Evolutionary conservation across 345 rosid species (phyloP).

Genomic region (Lumnitzera littorea): DNA sequence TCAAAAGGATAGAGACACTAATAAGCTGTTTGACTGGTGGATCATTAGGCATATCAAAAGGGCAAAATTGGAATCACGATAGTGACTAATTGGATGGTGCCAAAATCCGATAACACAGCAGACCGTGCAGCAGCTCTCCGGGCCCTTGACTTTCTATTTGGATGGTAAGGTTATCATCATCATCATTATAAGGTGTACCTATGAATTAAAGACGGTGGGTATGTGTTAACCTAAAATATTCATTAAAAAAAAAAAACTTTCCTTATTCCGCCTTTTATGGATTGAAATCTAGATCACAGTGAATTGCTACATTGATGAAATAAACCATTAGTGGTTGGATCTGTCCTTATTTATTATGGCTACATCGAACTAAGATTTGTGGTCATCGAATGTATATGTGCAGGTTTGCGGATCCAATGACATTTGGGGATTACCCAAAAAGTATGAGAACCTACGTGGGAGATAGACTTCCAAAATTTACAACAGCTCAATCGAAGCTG

Average conservation of each 20-base stretch:
- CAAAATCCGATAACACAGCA: slow-evolving; percentile 13
- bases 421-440: slow-evolving; percentile 51
- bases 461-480: slow-evolving; percentile 47
- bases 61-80: slow-evolving; percentile 26
- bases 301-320: neutral
- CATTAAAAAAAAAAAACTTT: neutral
- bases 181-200: no score
- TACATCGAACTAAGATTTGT: neutral
- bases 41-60: slow-evolving; percentile 25
- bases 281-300: neutral
- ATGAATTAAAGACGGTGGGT: no score
- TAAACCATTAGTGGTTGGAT: neutral
- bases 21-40: neutral
- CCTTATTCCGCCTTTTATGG: neutral
- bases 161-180: slow-evolving; percentile 9
- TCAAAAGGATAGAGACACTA: neutral
- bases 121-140: slow-evolving; percentile 8
- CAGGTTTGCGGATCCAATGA: slow-evolving; percentile 49
- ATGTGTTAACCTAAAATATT: no score
- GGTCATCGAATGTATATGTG: neutral
- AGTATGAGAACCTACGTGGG: slow-evolving; percentile 41
- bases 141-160: slow-evolving; percentile 11
- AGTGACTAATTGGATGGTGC: slow-evolving; percentile 18
- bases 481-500: slow-evolving; percentile 30
- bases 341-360: neutral